Conservation (phyloP, 2,329 filamentous ascomycete species). For the Pseudogymnoascus sp. region DNA sequence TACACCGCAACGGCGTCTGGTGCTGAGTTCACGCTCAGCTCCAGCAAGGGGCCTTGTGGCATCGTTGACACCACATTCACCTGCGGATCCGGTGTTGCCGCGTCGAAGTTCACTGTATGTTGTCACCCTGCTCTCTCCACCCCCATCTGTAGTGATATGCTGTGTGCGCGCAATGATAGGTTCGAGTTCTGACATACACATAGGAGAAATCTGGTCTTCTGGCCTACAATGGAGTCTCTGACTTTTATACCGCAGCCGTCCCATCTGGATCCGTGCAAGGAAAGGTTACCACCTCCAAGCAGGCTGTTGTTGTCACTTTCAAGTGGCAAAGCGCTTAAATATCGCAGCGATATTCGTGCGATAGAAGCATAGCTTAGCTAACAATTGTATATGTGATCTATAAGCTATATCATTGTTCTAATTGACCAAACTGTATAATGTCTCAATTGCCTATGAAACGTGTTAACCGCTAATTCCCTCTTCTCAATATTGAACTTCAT, state of each 20-base stretch:
- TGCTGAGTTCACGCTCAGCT: slow-evolving; percentile 40
- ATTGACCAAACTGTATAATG: not conserved
- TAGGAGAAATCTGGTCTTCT: slow-evolving; percentile 21
- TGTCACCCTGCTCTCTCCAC: not conserved
- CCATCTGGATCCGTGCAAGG: slow-evolving; percentile 28
- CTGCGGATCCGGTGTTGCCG: slow-evolving; percentile 44
- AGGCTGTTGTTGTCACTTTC: slow-evolving; percentile 27
- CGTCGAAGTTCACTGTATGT: slow-evolving; percentile 31
- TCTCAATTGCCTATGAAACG: not conserved
- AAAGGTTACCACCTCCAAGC: slow-evolving; percentile 24
- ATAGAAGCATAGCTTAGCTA: not conserved
- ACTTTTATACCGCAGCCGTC: slow-evolving; percentile 29
- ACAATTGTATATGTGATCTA: not conserved
- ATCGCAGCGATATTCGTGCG: not conserved
- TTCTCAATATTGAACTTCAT: not conserved
- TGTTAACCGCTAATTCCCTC: not conserved
- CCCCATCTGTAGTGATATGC: not conserved
- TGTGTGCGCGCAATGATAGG: not conserved
- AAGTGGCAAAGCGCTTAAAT: slow-evolving; percentile 22
- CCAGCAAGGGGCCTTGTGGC: slow-evolving; percentile 52
- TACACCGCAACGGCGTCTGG: slow-evolving; percentile 46
- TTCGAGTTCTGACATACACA: not conserved
- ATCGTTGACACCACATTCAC: slow-evolving; percentile 46
- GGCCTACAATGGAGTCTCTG: slow-evolving; percentile 23
- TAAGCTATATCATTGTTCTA: not conserved